These are phyloP conservation scores for Cochlearia excelsa DNA, from an alignment of 345 rosid species.

Conservation along the genomic window DNA sequence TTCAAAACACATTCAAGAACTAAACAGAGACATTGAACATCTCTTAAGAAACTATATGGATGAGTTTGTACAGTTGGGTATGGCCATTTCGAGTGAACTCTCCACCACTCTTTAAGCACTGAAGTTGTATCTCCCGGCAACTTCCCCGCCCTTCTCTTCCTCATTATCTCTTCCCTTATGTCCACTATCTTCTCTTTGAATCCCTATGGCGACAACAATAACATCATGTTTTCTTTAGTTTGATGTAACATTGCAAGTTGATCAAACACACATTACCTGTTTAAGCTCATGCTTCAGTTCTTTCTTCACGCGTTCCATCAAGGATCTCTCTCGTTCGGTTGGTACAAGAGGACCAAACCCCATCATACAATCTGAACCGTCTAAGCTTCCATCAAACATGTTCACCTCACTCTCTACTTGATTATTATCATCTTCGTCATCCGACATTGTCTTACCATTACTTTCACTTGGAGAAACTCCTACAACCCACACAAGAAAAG, in stretches of 20 bases:
- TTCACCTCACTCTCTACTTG: conserved; percentile 64
- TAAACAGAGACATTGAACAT: not conserved
- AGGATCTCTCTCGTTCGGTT: conserved; percentile 75
- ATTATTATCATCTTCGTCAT: conserved; percentile 78
- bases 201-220: conserved; percentile 39
- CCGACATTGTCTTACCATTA: conserved; percentile 87
- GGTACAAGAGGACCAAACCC: conserved; percentile 87
- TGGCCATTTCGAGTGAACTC: conserved; percentile 88
- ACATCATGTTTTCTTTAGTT: not conserved
- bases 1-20: conserved; percentile 11
- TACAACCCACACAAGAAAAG: conserved; percentile 30
- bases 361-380: conserved; percentile 52
- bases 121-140: conserved; percentile 86
- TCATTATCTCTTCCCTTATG: conserved; percentile 80
- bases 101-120: conserved; percentile 85
- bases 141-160: conserved; percentile 89
- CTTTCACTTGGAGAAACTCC: conserved; percentile 82
- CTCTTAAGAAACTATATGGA: not conserved
- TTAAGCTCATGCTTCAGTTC: conserved; percentile 90
- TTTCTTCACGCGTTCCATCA: conserved; percentile 83
- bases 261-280: conserved; percentile 44
- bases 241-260: conserved; percentile 13
- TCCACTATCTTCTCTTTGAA: conserved; percentile 89
- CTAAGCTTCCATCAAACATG: conserved; percentile 49
- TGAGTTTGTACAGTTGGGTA: conserved; percentile 65